Base-by-base conservation (phyloP, 805 yeast species). In the Debaryomyces prosopidis region DNA sequence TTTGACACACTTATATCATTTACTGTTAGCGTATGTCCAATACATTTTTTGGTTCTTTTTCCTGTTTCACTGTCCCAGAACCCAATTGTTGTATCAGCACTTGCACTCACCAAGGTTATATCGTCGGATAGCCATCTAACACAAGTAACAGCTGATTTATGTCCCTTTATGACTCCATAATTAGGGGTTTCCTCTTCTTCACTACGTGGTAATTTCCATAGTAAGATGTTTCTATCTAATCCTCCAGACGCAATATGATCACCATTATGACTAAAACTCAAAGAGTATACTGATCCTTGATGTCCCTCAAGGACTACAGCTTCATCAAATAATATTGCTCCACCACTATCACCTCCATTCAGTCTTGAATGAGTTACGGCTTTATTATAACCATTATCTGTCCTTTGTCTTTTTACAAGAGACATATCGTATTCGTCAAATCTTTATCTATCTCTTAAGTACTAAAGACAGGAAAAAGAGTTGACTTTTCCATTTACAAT, bases 61-160 rank as follows among this genome's bases (percentile, higher is more conserved):
- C 88, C 87, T 3, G 84, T 77, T 15, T 66, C 70, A 0, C 75
- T 60, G 58, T 87, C 92, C 82, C 87, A 84, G 4, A 80, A 54
- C 1, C 82, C 81, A 1, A 85, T 62, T 0, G 86, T 77, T 3
- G 70, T 51, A 58, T 86, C 95, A 0, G 91, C 82, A 19, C 87
- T 78, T 1, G 81, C 65, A 2, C 85, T 68, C 12, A 72, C 75
- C 2, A 60, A 49, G 1, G 56, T 52, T 11, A 66, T 50, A 30
- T 77, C 81, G 34, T 77, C 74, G 5, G 63, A 52, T 2, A 61
- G 46, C 88, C 91, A 87, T 23, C 65, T 59, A 8, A 86, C 52
- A 1, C 82, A 75, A 0, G 89, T 79, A 0, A 87, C 73, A 0
- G 89, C 89, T 5, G 80, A 77, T 47, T 82, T 83, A 56, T 84